Evolutionary conservation across 2,329 filamentous ascomycete genomes (phyloP), one percentile per base, ranked within the genome.

Genomic region (Pseudopyricularia cyperi): DNA sequence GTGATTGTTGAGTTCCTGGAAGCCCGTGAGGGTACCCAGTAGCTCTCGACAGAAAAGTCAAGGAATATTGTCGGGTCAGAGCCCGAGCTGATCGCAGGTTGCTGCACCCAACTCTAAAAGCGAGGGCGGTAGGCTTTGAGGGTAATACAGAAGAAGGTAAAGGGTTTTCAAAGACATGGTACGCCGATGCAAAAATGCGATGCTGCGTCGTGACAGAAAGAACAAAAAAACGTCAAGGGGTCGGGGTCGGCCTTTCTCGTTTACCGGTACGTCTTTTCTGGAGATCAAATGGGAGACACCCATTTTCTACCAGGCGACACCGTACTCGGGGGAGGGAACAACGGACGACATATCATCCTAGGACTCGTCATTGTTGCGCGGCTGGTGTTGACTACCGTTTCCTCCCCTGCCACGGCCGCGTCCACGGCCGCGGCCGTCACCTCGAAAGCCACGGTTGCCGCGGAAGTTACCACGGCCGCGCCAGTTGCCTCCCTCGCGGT

Each of bases 381-480:
- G 57, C 50, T 65, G 64, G 19, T 65, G 65, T 32, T 48, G 39
- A 32, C 46, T 64, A 48, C 63, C 53, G 48, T 57, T 65, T 9
- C 39, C 39, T 46, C 70, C 68, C 34, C 69, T 64, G 17, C 68
- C 66, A 24, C 59, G 55, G 30, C 58, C 56, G 22, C 70, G 66
- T 17, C 71, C 66, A 35, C 65, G 61, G 32, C 68, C 68, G 52
- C 72, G 70, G 39, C 71, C 69, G 51, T 72, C 69, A 37, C 75
- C 72, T 52, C 75, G 71, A 55, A 68, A 67, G 35, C 73, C 74
- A 52, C 75, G 74, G 55, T 77, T 71, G 30, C 76, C 75, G 52
- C 78, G 71, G 57, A 68, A 67, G 48, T 74, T 70, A 44, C 72
- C 72, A 55, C 74, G 68, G 37, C 63, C 62, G 35, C 75, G 66